A percentile compares a stretch with the other conserved stretches of the same genome.
Conservation (phyloP, 495 filamentous ascomycete species). For the Usnea hakonensis region DNA sequence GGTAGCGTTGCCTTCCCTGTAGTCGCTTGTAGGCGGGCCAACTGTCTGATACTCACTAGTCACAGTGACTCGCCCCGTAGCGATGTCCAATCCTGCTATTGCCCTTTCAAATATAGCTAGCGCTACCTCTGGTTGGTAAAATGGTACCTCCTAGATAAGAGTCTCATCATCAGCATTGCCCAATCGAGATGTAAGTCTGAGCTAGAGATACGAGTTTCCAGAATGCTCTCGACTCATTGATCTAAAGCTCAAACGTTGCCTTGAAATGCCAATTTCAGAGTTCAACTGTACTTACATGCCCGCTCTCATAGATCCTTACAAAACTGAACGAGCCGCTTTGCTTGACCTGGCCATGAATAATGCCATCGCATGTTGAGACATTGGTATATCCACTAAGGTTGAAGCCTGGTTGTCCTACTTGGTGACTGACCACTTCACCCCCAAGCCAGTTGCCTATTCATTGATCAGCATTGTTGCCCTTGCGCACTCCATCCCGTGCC, state of each 20-base stretch:
- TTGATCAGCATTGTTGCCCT: constrained; percentile 1
- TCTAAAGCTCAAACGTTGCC: background rate
- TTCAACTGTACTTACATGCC: constrained; percentile 31
- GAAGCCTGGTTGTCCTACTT: constrained; percentile 35
- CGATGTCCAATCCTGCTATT: constrained; percentile 47
- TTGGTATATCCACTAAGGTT: constrained; percentile 43
- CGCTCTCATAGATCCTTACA: constrained; percentile 50
- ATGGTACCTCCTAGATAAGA: constrained; percentile 41
- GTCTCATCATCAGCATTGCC: background rate
- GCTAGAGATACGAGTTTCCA: background rate
- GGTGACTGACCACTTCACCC: constrained; percentile 28
- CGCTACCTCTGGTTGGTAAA: constrained; percentile 51
- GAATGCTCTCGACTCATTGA: background rate
- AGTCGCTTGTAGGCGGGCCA: constrained; percentile 40
- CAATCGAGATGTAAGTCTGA: background rate
- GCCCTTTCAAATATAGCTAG: constrained; percentile 49
- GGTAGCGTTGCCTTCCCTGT: constrained; percentile 6
- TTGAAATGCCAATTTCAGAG: background rate
- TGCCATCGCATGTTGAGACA: constrained; percentile 38
- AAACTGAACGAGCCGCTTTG: constrained; percentile 56
- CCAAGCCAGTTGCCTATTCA: constrained; percentile 19
- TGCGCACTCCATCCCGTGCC: background rate
- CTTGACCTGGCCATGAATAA: constrained; percentile 46
- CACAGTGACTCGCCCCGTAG: constrained; percentile 40
- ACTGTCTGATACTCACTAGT: constrained; percentile 37